Percentiles rank a stretch among this genome's conserved stretches.
Evolutionary conservation across 2,329 filamentous ascomycete species (phyloP).

Genomic region (Pochonia chlamydosporia): DNA sequence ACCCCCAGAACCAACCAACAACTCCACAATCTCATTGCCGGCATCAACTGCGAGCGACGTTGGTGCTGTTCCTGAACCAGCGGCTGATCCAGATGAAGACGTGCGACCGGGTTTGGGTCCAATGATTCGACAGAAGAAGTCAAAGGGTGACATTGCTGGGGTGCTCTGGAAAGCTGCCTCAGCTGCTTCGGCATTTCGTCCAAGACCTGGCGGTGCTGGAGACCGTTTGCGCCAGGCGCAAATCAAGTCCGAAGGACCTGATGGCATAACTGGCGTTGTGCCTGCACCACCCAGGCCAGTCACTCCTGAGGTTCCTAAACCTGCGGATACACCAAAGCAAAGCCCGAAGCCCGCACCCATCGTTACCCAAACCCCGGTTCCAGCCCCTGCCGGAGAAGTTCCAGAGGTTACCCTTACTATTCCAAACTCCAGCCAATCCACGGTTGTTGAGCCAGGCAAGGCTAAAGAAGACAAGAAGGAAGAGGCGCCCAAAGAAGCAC

Average conservation of each 20-base stretch:
- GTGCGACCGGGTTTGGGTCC: constrained; percentile 73
- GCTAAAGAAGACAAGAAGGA: constrained; percentile 23
- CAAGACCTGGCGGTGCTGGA: constrained; percentile 78
- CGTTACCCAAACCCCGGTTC: background rate
- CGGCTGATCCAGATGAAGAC: constrained; percentile 26
- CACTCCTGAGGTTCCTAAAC: constrained; percentile 22
- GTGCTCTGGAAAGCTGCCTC: constrained; percentile 69
- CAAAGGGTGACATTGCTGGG: constrained; percentile 66
- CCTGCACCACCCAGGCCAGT: constrained; percentile 61
- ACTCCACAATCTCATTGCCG: constrained; percentile 17
- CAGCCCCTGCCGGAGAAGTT: constrained; percentile 18
- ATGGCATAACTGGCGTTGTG: constrained; percentile 86
- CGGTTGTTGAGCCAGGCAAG: constrained; percentile 27
- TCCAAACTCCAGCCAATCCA: constrained; percentile 34
- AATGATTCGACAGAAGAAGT: constrained; percentile 81
- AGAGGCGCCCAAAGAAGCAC: constrained; percentile 36
- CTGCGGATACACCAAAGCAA: constrained; percentile 11
- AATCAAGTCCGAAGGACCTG: constrained; percentile 61
- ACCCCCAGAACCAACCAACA: constrained; percentile 7
- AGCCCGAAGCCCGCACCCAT: background rate
- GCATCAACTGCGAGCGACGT: constrained; percentile 23
- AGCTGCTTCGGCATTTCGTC: constrained; percentile 63
- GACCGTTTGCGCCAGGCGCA: constrained; percentile 66
- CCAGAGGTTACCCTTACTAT: constrained; percentile 56
- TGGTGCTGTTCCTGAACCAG: constrained; percentile 15